phyloP scores from a whole-genome alignment of 768 basidiomycete genomes.

The Mycena epipterygia region DNA sequence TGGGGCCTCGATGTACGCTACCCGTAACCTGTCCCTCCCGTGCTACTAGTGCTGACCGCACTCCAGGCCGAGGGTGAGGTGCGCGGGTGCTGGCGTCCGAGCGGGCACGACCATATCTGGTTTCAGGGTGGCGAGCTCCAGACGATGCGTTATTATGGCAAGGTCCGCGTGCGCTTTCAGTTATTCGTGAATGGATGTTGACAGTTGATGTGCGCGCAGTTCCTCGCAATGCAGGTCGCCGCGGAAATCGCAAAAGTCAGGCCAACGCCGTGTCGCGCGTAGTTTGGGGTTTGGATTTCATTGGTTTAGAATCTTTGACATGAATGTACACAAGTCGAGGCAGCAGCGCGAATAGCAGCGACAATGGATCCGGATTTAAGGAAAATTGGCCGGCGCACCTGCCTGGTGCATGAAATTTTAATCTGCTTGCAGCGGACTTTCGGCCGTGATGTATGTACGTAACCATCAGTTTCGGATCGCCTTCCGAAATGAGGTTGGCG shows the following conservation, averaged over 20 bases:
- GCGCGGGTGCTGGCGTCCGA: slow-evolving; percentile 44
- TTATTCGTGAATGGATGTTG: neutral
- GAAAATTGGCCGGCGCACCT: no score
- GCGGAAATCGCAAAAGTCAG: slow-evolving; percentile 29
- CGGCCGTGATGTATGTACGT: no score
- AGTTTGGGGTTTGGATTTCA: neutral
- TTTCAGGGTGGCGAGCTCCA: slow-evolving; percentile 36
- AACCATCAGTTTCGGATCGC: no score
- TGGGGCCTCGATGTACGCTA: slow-evolving; percentile 44
- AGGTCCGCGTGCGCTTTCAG: neutral
- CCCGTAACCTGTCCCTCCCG: neutral
- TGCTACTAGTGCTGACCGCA: neutral
- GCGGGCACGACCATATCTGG: slow-evolving; percentile 40
- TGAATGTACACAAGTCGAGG: no score
- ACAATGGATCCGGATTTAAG: no score
- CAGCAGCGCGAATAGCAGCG: no score
- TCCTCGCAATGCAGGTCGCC: slow-evolving; percentile 33
- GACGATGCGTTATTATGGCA: slow-evolving; percentile 32
- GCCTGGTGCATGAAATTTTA: no score
- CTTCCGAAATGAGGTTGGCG: no score
- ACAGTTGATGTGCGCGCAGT: neutral
- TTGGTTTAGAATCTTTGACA: no score
- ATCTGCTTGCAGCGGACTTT: no score
- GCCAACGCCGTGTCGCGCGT: slow-evolving; percentile 21
- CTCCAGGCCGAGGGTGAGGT: slow-evolving; percentile 45